Evolutionary conservation across 192 early-diverging fungal genomes (phyloP), one percentile per base, ranked within the genome.

Genomic region (Gigaspora rosea): DNA sequence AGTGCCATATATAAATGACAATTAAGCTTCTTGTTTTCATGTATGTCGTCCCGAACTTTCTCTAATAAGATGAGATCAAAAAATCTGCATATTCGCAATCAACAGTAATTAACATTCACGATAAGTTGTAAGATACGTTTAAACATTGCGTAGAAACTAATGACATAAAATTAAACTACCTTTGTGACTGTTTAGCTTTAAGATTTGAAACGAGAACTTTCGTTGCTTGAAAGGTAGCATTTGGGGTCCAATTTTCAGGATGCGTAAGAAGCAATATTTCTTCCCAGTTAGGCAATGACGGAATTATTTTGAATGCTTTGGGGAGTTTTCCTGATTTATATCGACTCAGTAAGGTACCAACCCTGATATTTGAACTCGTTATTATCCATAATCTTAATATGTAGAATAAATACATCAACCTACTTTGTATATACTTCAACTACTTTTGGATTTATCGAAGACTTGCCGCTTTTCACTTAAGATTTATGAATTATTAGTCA

Each of bases 301-400:
- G 96, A 59, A 98, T 95, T 73, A 99, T 97, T 86, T 99, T 99
- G 91, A 99, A 99, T 18, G 95, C 93, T 84, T 99, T 98, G 67
- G 98, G 98, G 57, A 98, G 88, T 79, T 91, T 91, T 35, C 97
- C 97, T 18, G 95, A 96, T 75, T 94, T 94, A 90, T 99, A 98
- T 27, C 98, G 90, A 61, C 88, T 91, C 72, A 98, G 81, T 61
- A 98, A 84, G 68, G 91, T 80, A 2, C 96, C 98, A 50, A 99
- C 95, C 82, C 86, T 89, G 67, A 20, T 20, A 54, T 22, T n/a
- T 9, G n/a, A 46, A 78, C 20, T 49, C 9, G 46, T 49, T 54
- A 16, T 18, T 52, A 35, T 32, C 12, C 8, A 32, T 2, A 27
- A 33, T 49, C 48, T 8, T 33, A 13, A 76, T 18, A 0, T 48